Percentiles rank a stretch among this genome's conserved stretches.
These are phyloP conservation scores for Phytophthora nicotianae DNA, from an alignment of 352 stramenopile genomes.

Conservation along the genomic window DNA sequence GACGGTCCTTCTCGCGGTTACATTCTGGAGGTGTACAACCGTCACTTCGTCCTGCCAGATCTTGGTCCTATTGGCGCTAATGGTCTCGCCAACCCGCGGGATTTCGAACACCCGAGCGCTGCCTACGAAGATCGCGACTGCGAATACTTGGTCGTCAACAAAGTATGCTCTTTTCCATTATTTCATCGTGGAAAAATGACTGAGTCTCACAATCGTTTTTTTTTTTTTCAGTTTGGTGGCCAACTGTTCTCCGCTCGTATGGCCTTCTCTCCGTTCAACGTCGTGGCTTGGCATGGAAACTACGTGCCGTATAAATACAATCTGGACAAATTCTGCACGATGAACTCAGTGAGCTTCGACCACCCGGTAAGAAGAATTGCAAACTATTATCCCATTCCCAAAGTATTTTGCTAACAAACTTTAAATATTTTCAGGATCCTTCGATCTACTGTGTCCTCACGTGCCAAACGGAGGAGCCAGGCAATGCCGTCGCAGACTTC, in stretches of 20 bases:
- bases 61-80: conserved; percentile 96
- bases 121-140: conserved; percentile 89
- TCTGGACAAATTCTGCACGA: conserved; percentile 94
- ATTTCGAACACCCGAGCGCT: conserved; percentile 94
- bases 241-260: conserved; percentile 88
- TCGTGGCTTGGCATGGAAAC: conserved; percentile 98
- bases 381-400: not conserved
- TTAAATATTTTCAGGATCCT: conserved; percentile 71
- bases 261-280: conserved; percentile 94
- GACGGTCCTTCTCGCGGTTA: conserved; percentile 91
- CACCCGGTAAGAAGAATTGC: conserved; percentile 69
- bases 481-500: conserved; percentile 96
- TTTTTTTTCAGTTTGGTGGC: conserved; percentile 75
- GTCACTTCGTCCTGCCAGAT: conserved; percentile 95
- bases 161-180: conserved; percentile 33
- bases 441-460: conserved; percentile 98
- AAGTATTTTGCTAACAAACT: not conserved
- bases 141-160: conserved; percentile 77
- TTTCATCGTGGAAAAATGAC: not conserved
- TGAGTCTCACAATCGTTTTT: not conserved
- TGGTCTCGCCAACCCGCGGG: conserved; percentile 94
- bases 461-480: conserved; percentile 91
- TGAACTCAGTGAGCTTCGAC: conserved; percentile 97
- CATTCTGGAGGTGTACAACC: conserved; percentile 95
- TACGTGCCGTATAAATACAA: conserved; percentile 98